Conservation (phyloP, 306 rosid genomes). For the Acacia confusa region DNA sequence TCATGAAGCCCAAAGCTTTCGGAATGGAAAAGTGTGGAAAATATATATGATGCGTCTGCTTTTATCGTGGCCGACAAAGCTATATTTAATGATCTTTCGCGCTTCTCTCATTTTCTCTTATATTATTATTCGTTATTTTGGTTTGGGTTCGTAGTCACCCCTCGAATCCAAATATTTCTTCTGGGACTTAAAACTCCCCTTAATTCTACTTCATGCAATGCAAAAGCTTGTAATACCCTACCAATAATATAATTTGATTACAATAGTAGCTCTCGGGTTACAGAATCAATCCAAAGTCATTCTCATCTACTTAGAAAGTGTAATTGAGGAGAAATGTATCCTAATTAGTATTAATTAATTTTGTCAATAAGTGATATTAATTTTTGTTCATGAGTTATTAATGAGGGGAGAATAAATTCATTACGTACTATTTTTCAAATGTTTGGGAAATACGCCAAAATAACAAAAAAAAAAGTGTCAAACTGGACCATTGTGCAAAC, state of each 20-base stretch:
- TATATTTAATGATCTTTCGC: neutral
- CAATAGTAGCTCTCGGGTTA: too few species aligned
- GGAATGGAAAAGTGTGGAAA: slow-evolving; percentile 9
- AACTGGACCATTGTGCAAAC: too few species aligned
- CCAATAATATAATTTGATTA: neutral
- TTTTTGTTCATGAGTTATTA: neutral
- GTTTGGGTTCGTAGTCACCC: too few species aligned
- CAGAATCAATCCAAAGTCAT: neutral
- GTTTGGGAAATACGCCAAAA: too few species aligned
- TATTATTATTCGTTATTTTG: too few species aligned
- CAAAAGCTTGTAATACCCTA: neutral
- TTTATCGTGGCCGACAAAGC: neutral
- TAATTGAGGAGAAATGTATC: neutral
- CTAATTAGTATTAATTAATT: too few species aligned
- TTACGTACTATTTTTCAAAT: neutral
- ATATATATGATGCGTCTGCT: neutral
- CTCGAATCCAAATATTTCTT: too few species aligned
- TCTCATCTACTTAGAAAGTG: neutral
- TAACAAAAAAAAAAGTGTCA: too few species aligned
- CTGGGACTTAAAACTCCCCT: neutral
- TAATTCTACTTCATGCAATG: neutral
- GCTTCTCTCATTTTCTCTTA: neutral
- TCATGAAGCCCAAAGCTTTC: slow-evolving; percentile 21
- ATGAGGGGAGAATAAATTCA: neutral
- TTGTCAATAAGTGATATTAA: neutral